Conservation (phyloP, 768 basidiomycete species). For the Amanita brunnescens region DNA sequence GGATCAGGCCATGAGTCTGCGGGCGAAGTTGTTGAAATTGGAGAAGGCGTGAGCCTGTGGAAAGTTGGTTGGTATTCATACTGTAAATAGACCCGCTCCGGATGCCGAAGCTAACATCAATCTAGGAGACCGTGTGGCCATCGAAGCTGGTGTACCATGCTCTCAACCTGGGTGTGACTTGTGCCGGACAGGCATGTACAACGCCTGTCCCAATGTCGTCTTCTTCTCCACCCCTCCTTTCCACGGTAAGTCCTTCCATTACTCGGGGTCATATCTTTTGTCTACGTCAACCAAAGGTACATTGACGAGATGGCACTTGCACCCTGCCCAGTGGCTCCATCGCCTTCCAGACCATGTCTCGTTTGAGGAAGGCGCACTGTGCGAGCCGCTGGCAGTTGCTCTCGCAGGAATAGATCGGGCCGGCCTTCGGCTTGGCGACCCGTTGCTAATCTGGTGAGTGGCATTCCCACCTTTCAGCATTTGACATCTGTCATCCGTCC, state of each 20-base stretch:
- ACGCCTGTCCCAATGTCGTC: constrained; percentile 50
- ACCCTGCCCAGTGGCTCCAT: constrained; percentile 62
- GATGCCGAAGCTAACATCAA: neutral
- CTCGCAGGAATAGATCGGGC: constrained; percentile 61
- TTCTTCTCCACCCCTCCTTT: constrained; percentile 68
- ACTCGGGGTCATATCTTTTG: neutral
- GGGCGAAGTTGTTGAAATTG: constrained; percentile 55
- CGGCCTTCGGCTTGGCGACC: constrained; percentile 55
- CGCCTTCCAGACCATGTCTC: constrained; percentile 52
- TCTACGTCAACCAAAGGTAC: constrained; percentile 33
- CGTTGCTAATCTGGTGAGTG: constrained; percentile 50
- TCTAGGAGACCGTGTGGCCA: constrained; percentile 56
- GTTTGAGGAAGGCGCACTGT: constrained; percentile 61
- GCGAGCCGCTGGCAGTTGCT: constrained; percentile 60
- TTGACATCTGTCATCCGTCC: neutral
- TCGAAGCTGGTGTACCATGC: constrained; percentile 64
- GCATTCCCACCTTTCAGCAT: neutral
- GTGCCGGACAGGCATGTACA: constrained; percentile 58
- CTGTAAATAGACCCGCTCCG: neutral
- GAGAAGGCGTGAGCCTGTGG: constrained; percentile 60
- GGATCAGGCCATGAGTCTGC: constrained; percentile 67
- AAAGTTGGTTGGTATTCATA: constrained; percentile 33
- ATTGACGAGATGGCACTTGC: constrained; percentile 56
- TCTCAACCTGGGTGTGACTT: constrained; percentile 51
- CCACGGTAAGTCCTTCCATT: constrained; percentile 35